Evolutionary conservation across 768 basidiomycete species (phyloP).

Genomic region (Nidula microcarpa): DNA sequence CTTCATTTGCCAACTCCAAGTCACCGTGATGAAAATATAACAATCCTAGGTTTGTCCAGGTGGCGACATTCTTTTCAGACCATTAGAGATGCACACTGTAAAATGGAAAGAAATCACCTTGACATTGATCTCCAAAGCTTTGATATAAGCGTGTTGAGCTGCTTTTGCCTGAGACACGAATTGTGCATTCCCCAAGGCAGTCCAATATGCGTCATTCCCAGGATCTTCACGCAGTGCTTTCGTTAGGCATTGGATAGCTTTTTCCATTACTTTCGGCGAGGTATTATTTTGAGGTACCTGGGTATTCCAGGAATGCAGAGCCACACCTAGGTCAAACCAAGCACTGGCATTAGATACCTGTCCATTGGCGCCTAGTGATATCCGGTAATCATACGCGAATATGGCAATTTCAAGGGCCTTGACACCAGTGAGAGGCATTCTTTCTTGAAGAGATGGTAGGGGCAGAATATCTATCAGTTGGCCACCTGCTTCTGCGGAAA

Average conservation of each 20-base stretch:
- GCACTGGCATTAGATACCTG: conserved; percentile 50
- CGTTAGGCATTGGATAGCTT: conserved; percentile 53
- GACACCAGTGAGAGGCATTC: conserved; percentile 20
- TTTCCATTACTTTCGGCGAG: conserved; percentile 28
- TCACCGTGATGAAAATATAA: conserved; percentile 82
- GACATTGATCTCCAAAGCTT: conserved; percentile 78
- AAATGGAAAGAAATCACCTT: conserved; percentile 50
- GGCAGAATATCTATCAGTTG: conserved; percentile 39
- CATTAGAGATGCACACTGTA: conserved; percentile 1
- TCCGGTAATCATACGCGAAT: conserved; percentile 57
- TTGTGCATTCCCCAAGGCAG: conserved; percentile 71
- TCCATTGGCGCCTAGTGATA: conserved; percentile 53
- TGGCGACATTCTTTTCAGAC: conserved; percentile 51
- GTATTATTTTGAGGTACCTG: conserved; percentile 24
- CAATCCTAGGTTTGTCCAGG: conserved; percentile 88
- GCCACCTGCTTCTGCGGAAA: conserved; percentile 35
- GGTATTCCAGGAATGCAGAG: conserved; percentile 48
- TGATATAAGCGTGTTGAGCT: conserved; percentile 91
- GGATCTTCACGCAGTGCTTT: conserved; percentile 74
- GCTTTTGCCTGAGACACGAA: conserved; percentile 65
- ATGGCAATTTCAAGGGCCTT: conserved; percentile 50
- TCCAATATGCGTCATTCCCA: conserved; percentile 75
- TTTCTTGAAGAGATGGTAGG: conserved; percentile 18
- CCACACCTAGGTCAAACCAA: conserved; percentile 71
- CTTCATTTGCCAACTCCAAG: conserved; percentile 78